phyloP scores from a whole-genome alignment of 1,284 basidiomycete genomes.

The Puccinia novopanici region DNA sequence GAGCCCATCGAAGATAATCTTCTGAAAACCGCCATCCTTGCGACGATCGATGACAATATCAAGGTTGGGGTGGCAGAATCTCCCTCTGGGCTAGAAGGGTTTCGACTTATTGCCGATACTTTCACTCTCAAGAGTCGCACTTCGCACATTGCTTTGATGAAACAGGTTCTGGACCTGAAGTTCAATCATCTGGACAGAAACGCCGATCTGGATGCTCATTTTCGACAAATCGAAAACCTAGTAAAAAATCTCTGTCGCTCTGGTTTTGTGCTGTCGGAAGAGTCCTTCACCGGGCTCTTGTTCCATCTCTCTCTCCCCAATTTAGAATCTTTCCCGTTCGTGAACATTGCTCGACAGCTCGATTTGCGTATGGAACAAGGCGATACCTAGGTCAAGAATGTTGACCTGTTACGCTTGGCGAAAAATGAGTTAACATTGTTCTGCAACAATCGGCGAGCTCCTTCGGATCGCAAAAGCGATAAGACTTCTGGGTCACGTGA shows the following conservation, averaged over 20 bases:
- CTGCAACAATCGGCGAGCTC: too few relatives aligned
- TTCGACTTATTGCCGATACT: not conserved
- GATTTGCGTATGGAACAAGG: not conserved
- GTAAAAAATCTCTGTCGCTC: too few relatives aligned
- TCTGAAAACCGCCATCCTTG: not conserved
- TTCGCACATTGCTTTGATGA: not conserved
- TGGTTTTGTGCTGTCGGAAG: too few relatives aligned
- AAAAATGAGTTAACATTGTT: not conserved
- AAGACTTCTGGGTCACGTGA: too few relatives aligned
- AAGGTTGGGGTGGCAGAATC: not conserved
- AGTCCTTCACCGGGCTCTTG: not conserved
- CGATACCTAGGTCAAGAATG: not conserved
- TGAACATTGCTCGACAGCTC: not conserved
- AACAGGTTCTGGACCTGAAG: too few relatives aligned
- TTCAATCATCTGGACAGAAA: too few relatives aligned
- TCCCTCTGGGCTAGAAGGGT: not conserved
- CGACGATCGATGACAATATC: too few relatives aligned
- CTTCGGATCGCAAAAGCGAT: too few relatives aligned
- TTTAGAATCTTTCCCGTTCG: not conserved
- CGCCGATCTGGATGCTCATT: too few relatives aligned
- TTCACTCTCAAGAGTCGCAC: not conserved
- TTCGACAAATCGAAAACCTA: too few relatives aligned
- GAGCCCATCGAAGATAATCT: too few relatives aligned
- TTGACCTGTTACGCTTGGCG: not conserved
- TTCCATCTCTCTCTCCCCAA: slow-evolving; percentile 18